Evolutionary conservation across 2,329 filamentous ascomycete genomes (phyloP), one percentile per base, ranked within the genome.

Genomic region (Fusarium foetens): DNA sequence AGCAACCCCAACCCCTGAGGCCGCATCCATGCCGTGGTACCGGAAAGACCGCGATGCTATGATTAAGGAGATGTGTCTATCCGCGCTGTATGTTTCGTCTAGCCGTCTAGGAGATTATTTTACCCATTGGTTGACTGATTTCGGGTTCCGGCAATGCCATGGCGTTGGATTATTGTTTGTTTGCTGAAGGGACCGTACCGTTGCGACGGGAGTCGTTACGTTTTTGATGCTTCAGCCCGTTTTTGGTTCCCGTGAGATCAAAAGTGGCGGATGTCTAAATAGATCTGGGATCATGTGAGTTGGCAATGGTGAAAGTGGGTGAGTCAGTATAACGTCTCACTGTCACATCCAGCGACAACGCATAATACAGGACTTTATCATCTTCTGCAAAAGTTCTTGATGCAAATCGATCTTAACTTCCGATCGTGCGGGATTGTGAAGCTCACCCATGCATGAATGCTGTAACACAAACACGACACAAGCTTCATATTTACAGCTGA

Each of bases 1-100:
- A 39, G 33, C 31, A 27, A 46, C 58, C 60, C 60, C 13, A 16
- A 33, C 33, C 64, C 46, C 63, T 67, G 49, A 39, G 58, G 58
- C 66, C 68, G 62, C 68, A 71, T 49, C 53, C 66, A 71, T 68
- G 64, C 53, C 63, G 67, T 78, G 66, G 58, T 66, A 77, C 74
- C 55, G 69, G 62, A 62, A 33, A 58, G 54, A 46, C 48, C 53
- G 58, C 23, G 14, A 51, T 27, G 23, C 27, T 36, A 41, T 70
- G 51, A 70, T 70, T 69, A 70, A 63, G 58, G 67, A 63, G 36
- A 46, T 53, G 48, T 64, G 55, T 41, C 55, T 39, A 48, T 52
- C 68, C 68, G 63, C 41, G 6, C 33, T 58, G 41, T 39, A 48
- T 42, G 70, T 72, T 73, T 72, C 70, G 66, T 36, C 42, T 71